Evolutionary conservation across 78 protist species (phyloP), one percentile per base, ranked within the genome.

Genomic region (Protostelium mycophagum): DNA sequence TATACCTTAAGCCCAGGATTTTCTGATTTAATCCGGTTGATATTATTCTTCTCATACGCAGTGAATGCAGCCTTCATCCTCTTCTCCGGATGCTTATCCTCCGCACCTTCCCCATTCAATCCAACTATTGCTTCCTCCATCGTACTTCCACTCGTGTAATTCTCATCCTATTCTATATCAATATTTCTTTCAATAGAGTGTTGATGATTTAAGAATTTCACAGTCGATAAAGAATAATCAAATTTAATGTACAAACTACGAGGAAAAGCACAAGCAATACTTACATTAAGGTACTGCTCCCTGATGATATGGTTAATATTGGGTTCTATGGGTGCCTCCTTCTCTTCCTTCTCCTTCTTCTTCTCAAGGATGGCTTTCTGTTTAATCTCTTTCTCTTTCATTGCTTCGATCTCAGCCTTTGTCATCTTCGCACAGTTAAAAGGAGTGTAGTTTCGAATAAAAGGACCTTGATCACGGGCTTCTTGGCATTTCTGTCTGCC

Each of bases 61-160:
- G 35, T 37, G 35, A 34, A 92, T n/a, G 94, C 94, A 34, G 94
- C 94, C 85, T 92, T 92, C 91, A 92, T 84, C 88, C 91, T 92
- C 28, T 85, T 37, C 85, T 92, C 94, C 86, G 94, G 94, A 37
- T 92, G 94, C 35, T 89, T 36, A 1, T 92, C 94, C 23, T 34
- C 29, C 28, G 36, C n/a, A 23, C 34, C 28, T 16, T 5, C 35
- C 84, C 23, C 31, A 1, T 83, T 38, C 9, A 89, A 9, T 1
- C 89, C 86, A 38, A 85, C 85, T 63, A 92, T 85, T 37, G 94
- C 94, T 0, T 89, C 91, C 36, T 83, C 85, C 1, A 92, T 89
- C 31, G 38, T 90, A 37, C 90, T 89, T 9, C 92, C 94, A 1
- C 88, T 91, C 31, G 84, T 23, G 0, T 10, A 51, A 37, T 89